Percentiles rank a stretch among this genome's conserved stretches.
phyloP scores from a whole-genome alignment of 768 basidiomycete genomes.

The Mycena maculata region DNA sequence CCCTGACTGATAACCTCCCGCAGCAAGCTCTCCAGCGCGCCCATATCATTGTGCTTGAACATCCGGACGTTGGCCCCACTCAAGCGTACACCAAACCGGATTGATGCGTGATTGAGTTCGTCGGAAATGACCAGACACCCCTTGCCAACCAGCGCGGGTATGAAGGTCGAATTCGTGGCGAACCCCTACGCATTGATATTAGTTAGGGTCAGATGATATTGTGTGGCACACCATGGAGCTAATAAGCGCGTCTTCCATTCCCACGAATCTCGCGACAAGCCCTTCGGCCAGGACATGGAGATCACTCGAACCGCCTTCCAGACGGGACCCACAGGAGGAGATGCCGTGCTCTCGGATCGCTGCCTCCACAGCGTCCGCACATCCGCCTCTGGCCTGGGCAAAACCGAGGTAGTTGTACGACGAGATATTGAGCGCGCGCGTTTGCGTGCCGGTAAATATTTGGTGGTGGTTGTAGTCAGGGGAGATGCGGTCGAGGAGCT shows the following conservation, averaged over 20 bases:
- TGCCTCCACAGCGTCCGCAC: conserved; percentile 94
- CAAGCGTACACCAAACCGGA: conserved; percentile 92
- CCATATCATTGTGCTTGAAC: conserved; percentile 99
- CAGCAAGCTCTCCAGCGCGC: conserved; percentile 80
- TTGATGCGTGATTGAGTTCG: conserved; percentile 95
- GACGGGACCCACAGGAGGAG: conserved; percentile 78
- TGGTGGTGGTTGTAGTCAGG: conserved; percentile 86
- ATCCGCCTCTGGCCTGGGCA: conserved; percentile 91
- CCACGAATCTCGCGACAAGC: conserved; percentile 90
- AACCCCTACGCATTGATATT: neutral
- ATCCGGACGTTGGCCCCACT: conserved; percentile 89
- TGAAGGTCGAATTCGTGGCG: conserved; percentile 92
- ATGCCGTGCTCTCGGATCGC: conserved; percentile 84
- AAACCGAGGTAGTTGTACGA: conserved; percentile 99
- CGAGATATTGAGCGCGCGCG: conserved; percentile 94
- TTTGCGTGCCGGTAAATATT: conserved; percentile 79
- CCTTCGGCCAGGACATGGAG: conserved; percentile 84
- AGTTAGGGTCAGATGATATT: neutral
- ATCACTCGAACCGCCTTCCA: conserved; percentile 88
- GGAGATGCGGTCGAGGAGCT: conserved; percentile 85
- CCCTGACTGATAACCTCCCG: conserved; percentile 96
- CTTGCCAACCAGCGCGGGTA: conserved; percentile 91
- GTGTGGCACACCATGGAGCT: conserved; percentile 86
- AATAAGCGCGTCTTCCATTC: conserved; percentile 90
- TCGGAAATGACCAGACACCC: conserved; percentile 98